Conservation (phyloP, 768 basidiomycete species). For the Rhodotorula diobovata region DNA sequence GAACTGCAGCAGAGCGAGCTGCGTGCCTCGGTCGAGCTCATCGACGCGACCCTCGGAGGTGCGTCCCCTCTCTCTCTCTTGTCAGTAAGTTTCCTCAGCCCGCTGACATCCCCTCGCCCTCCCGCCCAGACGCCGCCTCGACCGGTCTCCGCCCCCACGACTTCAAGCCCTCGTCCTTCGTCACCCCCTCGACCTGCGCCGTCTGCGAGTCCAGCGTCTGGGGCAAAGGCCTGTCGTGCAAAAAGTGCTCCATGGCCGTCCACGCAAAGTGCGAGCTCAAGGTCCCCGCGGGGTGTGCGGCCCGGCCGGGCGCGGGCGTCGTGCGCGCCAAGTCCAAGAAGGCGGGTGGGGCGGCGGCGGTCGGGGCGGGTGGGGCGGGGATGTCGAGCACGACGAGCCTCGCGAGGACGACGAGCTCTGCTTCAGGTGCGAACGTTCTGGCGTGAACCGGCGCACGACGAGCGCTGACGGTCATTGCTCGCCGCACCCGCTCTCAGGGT, state of each 20-base stretch:
- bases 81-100: too few relatives aligned
- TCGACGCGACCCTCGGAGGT: slow-evolving; percentile 28
- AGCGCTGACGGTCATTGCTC: not conserved
- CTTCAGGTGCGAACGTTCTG: slow-evolving; percentile 2
- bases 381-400: not conserved
- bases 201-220: slow-evolving; percentile 32
- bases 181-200: slow-evolving; percentile 25
- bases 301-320: slow-evolving; percentile 8
- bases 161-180: slow-evolving; percentile 30
- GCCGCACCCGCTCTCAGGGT: not conserved
- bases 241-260: slow-evolving; percentile 17
- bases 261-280: slow-evolving; percentile 37
- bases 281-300: slow-evolving; percentile 25
- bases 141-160: slow-evolving; percentile 17
- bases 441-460: not conserved
- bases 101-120: not conserved
- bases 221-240: slow-evolving; percentile 34
- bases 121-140: not conserved
- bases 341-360: too few relatives aligned
- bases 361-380: not conserved
- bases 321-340: slow-evolving; percentile 8
- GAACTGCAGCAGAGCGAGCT: slow-evolving; percentile 8
- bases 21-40: slow-evolving; percentile 10
- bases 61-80: not conserved
- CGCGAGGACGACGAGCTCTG: not conserved